Conservation (phyloP, 2,329 filamentous ascomycete genomes). For the Cadophora gregata region DNA sequence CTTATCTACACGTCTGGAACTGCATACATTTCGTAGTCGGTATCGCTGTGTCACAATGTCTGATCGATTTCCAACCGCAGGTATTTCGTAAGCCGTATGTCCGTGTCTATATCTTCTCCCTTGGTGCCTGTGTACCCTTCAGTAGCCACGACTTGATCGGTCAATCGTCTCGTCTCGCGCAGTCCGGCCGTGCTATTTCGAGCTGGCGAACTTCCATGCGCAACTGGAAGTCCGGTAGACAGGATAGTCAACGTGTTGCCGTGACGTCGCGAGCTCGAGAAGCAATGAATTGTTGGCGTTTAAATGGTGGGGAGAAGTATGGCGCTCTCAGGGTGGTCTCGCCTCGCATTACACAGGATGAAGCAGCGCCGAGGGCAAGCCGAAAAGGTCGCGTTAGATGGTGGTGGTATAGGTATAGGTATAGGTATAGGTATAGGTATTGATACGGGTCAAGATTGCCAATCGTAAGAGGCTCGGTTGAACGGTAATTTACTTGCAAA, state of each 20-base stretch:
- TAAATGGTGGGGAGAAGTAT: constrained; percentile 2
- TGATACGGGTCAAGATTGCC: not conserved
- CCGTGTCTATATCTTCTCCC: not conserved
- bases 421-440: not conserved
- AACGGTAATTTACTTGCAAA: not conserved
- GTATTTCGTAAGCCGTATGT: not conserved
- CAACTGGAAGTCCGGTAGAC: constrained; percentile 8
- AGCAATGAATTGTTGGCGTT: constrained; percentile 12
- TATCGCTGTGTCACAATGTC: not conserved
- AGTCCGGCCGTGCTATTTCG: not conserved
- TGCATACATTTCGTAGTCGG: constrained; percentile 7
- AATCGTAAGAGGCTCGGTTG: not conserved
- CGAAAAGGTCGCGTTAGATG: not conserved
- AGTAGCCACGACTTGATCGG: not conserved
- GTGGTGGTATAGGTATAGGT: not conserved
- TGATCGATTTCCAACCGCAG: constrained; percentile 6
- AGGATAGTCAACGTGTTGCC: constrained; percentile 6
- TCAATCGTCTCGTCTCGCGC: not conserved
- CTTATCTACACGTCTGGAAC: not conserved
- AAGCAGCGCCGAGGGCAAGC: constrained; percentile 4
- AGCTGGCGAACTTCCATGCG: constrained; percentile 1
- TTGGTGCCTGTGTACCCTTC: not conserved
- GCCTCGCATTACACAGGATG: constrained; percentile 3
- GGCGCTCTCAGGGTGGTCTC: not conserved
- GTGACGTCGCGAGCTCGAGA: not conserved